phyloP scores from a whole-genome alignment of 305 asterid species.

The Fraxinus nigra region DNA sequence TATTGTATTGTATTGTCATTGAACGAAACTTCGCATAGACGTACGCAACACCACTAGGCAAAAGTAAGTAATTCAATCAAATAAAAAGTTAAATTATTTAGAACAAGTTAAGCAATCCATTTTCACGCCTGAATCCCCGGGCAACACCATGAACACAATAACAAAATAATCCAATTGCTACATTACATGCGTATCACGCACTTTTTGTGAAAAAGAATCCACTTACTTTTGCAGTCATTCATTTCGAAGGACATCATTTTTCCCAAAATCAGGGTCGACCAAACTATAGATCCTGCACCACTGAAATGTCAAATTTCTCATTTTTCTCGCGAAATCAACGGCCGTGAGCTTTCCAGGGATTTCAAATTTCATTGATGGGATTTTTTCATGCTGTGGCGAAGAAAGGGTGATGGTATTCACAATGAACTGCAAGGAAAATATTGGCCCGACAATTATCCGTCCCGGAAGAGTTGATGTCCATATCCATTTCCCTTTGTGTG shows the following conservation, averaged over 20 bases:
- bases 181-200: neutral
- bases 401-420: no score
- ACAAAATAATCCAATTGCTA: neutral
- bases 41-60: neutral
- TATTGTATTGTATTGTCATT: neutral
- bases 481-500: no score
- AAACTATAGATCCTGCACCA: slow-evolving; percentile 15
- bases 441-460: no score
- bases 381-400: no score
- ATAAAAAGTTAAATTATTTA: neutral
- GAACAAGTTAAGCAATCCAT: neutral
- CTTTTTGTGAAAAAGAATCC: neutral
- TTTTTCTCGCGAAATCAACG: neutral
- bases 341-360: no score
- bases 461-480: no score
- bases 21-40: neutral
- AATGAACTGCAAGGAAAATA: no score
- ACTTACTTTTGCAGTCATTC: slow-evolving; percentile 54
- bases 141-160: neutral
- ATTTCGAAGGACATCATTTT: slow-evolving; percentile 57
- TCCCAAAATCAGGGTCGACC: slow-evolving; percentile 27
- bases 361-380: no score
- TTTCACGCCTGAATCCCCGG: neutral
- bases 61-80: neutral
- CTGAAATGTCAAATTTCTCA: neutral